Evolutionary conservation across 345 rosid species (phyloP), one percentile per base, ranked within the genome.

Genomic region (Citrus sp.): DNA sequence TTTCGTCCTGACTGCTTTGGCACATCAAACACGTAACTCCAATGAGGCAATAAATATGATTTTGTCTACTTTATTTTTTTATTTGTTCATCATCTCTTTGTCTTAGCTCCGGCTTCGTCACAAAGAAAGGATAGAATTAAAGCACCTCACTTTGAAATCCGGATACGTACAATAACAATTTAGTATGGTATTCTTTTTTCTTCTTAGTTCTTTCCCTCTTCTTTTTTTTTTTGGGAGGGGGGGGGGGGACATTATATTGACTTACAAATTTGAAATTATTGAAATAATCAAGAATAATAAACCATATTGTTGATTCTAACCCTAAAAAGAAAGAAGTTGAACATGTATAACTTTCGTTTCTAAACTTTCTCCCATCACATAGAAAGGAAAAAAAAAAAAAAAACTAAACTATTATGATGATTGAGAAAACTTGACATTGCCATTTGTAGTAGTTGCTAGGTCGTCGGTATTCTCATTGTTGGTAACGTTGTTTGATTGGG

Each of bases 341-440:
- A 73, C 69, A 73, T n/a, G 74, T 73, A 60, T 72, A 73, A 22
- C 40, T 51, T 72, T 19, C 46, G 72, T 67, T 64, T 42, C 51
- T 42, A 12, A 12, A 42, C 51, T 9, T 13, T 35, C 46, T 72
- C 42, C 73, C 42, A 42, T 9, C 18, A 27, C n/a, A 13, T 62
- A 38, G 40, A 72, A 22, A 13, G 19, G 19, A 70, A 24, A 60
- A 21, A 65, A 75, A 76, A 51, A 70, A n/a, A n/a, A n/a, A n/a
- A n/a, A 51, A 16, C 4, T 1, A 8, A 60, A 28, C 22, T 24
- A 46, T 18, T 38, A 63, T 22, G 35, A 42, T 77, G 4, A 1
- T 5, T 35, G n/a, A 42, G 81, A 80, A 84, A 85, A 78, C 76
- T 83, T 54, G 84, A 75, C 81, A 51, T 42, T 79, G 79, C 77